Evolutionary conservation across 352 stramenopile genomes (phyloP).

Genomic region (Pythium oligandrum): DNA sequence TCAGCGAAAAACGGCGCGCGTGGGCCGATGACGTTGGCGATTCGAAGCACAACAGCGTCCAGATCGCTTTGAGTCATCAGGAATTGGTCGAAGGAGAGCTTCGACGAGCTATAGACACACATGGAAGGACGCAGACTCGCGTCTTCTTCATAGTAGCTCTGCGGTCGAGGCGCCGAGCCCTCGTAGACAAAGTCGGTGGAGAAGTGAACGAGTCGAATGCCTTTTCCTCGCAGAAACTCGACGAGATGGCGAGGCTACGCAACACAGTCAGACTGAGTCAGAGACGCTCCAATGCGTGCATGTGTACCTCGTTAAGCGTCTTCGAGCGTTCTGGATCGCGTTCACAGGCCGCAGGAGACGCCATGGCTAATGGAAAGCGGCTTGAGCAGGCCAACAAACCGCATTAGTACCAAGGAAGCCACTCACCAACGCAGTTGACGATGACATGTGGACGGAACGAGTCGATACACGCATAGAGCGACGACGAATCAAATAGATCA

Average conservation of each 20-base stretch:
- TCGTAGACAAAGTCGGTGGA: conserved; percentile 73
- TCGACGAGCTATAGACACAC: conserved; percentile 35
- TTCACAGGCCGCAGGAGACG: conserved; percentile 52
- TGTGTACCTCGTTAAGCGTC: conserved; percentile 41
- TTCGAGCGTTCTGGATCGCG: conserved; percentile 30
- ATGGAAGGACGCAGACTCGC: conserved; percentile 6
- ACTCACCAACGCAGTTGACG: conserved; percentile 53
- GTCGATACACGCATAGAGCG: conserved; percentile 27
- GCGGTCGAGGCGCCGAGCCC: conserved; percentile 15
- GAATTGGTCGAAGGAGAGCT: conserved; percentile 48
- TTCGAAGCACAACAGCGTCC: conserved; percentile 29
- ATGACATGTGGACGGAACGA: conserved; percentile 36
- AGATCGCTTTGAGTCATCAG: conserved; percentile 17
- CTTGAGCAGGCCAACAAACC: not conserved
- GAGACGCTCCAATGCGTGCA: too few species aligned
- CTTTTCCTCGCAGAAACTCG: conserved; percentile 20
- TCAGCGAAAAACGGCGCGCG: conserved; percentile 29
- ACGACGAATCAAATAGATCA: conserved; percentile 24
- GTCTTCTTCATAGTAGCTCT: conserved; percentile 35
- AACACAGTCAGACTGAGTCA: too few species aligned
- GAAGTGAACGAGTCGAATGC: conserved; percentile 48
- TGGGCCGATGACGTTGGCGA: conserved; percentile 59
- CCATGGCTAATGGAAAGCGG: conserved; percentile 29
- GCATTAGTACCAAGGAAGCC: too few species aligned
- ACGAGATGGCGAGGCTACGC: conserved; percentile 32